These are phyloP conservation scores for Mycena belliarum DNA, from an alignment of 768 basidiomycete species.

Conservation along the genomic window DNA sequence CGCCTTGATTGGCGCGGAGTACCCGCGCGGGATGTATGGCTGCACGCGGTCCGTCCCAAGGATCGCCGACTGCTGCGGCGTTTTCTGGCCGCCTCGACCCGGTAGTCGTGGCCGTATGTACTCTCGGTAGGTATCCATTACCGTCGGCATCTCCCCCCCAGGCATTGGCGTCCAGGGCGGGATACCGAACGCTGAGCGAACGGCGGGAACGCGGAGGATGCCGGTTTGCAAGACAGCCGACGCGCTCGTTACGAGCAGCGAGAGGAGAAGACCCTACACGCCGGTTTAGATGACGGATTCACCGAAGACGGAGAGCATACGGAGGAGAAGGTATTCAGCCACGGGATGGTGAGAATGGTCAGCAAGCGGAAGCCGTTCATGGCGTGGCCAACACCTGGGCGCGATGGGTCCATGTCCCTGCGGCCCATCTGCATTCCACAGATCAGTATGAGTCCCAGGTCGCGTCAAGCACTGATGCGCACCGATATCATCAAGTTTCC, in stretches of 20 bases:
- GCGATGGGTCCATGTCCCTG: conserved; percentile 54
- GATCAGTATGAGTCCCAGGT: not conserved
- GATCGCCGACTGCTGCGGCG: not conserved
- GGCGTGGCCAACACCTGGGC: conserved; percentile 61
- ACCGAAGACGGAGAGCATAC: conserved; percentile 42
- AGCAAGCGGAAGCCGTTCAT: conserved; percentile 67
- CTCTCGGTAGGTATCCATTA: conserved; percentile 9
- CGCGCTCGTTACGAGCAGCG: conserved; percentile 39
- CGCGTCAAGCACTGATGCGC: conserved; percentile 28
- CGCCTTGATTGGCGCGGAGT: not conserved
- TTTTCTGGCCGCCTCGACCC: not conserved
- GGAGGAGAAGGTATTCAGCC: conserved; percentile 58
- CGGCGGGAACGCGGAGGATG: conserved; percentile 41
- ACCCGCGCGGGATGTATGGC: conserved; percentile 5
- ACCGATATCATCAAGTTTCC: conserved; percentile 76
- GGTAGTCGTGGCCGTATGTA: not conserved
- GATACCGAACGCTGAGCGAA: conserved; percentile 43
- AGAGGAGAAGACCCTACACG: conserved; percentile 42
- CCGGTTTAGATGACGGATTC: not conserved
- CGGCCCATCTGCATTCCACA: conserved; percentile 40
- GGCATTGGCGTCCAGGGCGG: conserved; percentile 31
- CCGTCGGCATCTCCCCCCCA: conserved; percentile 34
- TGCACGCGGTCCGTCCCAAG: not conserved
- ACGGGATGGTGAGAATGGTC: conserved; percentile 49
- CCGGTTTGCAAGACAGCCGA: conserved; percentile 54